Evolutionary conservation across 306 rosid species (phyloP), one percentile per base, ranked within the genome.

Genomic region (Astragalus membranaceus): DNA sequence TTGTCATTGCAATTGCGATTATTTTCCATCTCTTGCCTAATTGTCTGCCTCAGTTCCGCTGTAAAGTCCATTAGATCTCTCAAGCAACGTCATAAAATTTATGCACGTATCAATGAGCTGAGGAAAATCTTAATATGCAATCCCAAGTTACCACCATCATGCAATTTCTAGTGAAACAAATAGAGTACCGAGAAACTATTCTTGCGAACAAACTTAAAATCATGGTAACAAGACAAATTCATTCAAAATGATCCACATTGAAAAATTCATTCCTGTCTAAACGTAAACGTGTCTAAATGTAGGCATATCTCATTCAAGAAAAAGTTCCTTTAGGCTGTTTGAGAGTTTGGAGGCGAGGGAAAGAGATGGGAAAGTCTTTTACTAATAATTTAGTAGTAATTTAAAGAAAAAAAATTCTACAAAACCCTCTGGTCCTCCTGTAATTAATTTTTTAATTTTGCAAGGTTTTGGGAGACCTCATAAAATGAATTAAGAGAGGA

Each of bases 11-110:
- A 85, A 72, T 80, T 72, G 32, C 90, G 66, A 82, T 91, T 90
- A 39, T 67, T 88, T 70, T 88, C 94, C 86, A 93, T 79, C 81
- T 90, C 98, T 71, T 84, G 87, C 62, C 98, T 85, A 58, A 93
- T 83, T 30, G 85, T 85, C 78, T 79, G 81, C 36, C 88, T 84
- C 79, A 93, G 60, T 75, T 92, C 98, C 63, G 49, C 98, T 92
- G 89, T 62, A 42, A 74, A 69, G 36, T 60, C 20, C 73, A 85
- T 41, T 51, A 54, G 54, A 77, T n/a, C n/a, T 64, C 20, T 64
- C 42, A 68, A 43, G 26, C 56, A 80, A 9, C 3, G 13, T 64
- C 33, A 70, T 56, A 37, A 49, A 37, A 36, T 3, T n/a, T n/a
- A 64, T 44, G 11, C 47, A 53, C 14, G 58, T 47, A 57, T 66